phyloP scores from a whole-genome alignment of 2,329 filamentous ascomycete genomes.

The Dissoconium aciculare region DNA sequence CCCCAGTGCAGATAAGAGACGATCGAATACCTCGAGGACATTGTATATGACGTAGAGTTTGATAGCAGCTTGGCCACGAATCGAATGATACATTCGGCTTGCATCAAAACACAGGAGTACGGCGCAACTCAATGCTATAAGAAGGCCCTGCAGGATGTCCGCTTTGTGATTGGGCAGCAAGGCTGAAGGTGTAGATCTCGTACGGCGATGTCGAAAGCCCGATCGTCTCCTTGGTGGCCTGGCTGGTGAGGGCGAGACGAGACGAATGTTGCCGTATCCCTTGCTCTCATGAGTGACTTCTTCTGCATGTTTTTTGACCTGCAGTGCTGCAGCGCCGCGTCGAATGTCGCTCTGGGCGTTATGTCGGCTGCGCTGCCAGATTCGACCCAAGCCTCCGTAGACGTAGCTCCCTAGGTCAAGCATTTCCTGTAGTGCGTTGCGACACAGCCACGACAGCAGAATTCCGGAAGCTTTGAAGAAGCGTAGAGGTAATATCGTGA shows the following conservation, averaged over 20 bases:
- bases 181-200: slow-evolving; percentile 71
- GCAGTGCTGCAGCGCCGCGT: neutral
- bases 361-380: slow-evolving; percentile 44
- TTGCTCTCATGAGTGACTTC: neutral
- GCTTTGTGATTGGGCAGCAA: slow-evolving; percentile 85
- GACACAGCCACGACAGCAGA: slow-evolving; percentile 61
- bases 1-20: slow-evolving; percentile 75
- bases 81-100: slow-evolving; percentile 95
- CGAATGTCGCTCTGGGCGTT: neutral
- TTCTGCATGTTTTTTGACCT: neutral
- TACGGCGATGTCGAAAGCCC: slow-evolving; percentile 49
- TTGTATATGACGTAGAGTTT: slow-evolving; percentile 99
- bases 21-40: slow-evolving; percentile 82
- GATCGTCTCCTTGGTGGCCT: slow-evolving; percentile 16
- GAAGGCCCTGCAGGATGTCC: slow-evolving; percentile 75
- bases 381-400: slow-evolving; percentile 60
- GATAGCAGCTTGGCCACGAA: slow-evolving; percentile 88
- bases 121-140: slow-evolving; percentile 74
- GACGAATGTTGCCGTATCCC: neutral
- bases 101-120: slow-evolving; percentile 85
- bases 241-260: slow-evolving; percentile 5
- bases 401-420: slow-evolving; percentile 62
- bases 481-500: slow-evolving; percentile 83
- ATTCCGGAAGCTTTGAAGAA: slow-evolving; percentile 71
- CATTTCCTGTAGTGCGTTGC: slow-evolving; percentile 55